Base-by-base conservation (phyloP, 257 asterid species). In the Buddleja alternifolia region DNA sequence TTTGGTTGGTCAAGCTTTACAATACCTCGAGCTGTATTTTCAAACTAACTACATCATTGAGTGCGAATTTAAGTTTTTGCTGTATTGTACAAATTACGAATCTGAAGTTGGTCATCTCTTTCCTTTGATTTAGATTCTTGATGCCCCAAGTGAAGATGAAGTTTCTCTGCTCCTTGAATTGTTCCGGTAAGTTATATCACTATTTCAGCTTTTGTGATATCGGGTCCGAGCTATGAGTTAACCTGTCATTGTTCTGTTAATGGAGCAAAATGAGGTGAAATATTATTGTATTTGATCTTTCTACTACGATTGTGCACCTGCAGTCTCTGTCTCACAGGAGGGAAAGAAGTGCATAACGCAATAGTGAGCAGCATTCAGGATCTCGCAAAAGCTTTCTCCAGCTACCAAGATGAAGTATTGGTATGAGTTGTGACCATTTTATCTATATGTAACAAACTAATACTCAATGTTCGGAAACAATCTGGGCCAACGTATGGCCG, bases 361-460 rank as follows among this genome's bases (percentile, higher is more conserved):
- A 85, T 93, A 51, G 95, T 93, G 66, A 93, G 97, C 88, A 90
- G 99, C 81, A 84, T 93, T 78, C 99, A 90, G 83, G 96, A 93
- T 82, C 95, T 93, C 56, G 95, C 99, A 20, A 93, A 85, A 80
- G 90, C 77, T 51, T 90, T 93, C 77, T 84, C 97, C 71, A 78
- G 82, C 83, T 93, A 90, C 75, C 73, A 87, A 64, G 97, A 90
- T 59, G 99, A 93, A 90, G 99, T 93, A 52, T 70, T 93, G 97
- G 99, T 93, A 85, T 72, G 70, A 64, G 41, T 67, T 62, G 19
- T 70, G 65, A 63, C 46, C 42, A 41, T 34, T 63, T 68, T 16
- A 55, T 73, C 56, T 45, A 24, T 40, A 53, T 45, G 19, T 54
- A 32, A 47, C 15, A 50, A 61, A 45, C 70, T 55, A 48, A 32